Conservation (phyloP, 108 stramenopile species). For the Nitzschia sp. region DNA sequence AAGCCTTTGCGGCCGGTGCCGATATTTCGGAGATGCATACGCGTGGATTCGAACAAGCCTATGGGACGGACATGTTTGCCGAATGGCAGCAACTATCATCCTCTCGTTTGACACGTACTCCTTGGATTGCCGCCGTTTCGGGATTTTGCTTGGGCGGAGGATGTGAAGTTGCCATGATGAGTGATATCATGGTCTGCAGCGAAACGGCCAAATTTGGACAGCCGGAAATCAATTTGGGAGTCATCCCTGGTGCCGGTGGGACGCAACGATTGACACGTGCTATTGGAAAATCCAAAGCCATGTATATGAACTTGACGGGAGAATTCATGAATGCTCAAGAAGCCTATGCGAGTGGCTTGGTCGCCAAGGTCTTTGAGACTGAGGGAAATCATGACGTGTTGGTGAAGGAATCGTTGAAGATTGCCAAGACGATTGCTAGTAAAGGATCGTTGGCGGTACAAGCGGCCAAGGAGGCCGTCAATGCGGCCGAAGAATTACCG, state of each 20-base stretch:
- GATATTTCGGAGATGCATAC: conserved; percentile 96
- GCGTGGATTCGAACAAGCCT: conserved; percentile 74
- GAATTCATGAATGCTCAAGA: conserved; percentile 89
- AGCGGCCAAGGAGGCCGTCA: conserved; percentile 97
- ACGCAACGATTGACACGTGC: conserved; percentile 96
- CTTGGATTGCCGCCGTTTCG: conserved; percentile 95
- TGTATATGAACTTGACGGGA: conserved; percentile 97
- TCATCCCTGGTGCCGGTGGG: conserved; percentile 96
- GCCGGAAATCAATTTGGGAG: conserved; percentile 97
- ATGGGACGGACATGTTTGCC: conserved; percentile 90
- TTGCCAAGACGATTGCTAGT: conserved; percentile 88
- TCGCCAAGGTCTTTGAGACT: conserved; percentile 84
- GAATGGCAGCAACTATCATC: conserved; percentile 87
- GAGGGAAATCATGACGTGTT: conserved; percentile 69
- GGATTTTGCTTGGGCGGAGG: conserved; percentile 98
- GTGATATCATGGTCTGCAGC: conserved; percentile 84
- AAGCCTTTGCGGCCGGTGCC: conserved; percentile 96
- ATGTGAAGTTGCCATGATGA: conserved; percentile 99
- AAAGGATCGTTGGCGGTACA: conserved; percentile 83
- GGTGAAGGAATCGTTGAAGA: conserved; percentile 86
- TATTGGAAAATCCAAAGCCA: conserved; percentile 97
- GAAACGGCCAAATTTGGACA: conserved; percentile 86
- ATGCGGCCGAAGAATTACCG: conserved; percentile 94
- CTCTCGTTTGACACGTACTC: conserved; percentile 53
- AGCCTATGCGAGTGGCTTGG: conserved; percentile 88